Percentiles rank a stretch among this genome's conserved stretches.
These are phyloP conservation scores for Pseudogymnoascus pannorum DNA, from an alignment of 2,329 filamentous ascomycete genomes.

Conservation along the genomic window DNA sequence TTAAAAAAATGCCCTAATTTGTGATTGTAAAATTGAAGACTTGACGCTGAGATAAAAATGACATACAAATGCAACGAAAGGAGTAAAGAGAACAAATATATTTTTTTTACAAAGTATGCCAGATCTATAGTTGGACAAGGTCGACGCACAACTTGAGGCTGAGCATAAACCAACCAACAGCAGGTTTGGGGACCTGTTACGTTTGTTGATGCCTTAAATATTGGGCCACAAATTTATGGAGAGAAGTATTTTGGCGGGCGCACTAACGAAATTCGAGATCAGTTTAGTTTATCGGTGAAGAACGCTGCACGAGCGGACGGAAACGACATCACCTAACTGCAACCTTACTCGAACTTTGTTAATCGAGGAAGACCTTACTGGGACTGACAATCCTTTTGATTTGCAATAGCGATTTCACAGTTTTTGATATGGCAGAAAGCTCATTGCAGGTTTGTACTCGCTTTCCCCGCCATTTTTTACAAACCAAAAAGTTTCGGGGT, in stretches of 20 bases:
- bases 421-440: constrained; percentile 27
- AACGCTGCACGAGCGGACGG: constrained; percentile 2
- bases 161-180: neutral
- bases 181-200: neutral
- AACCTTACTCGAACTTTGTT: constrained; percentile 2
- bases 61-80: neutral
- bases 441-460: constrained; percentile 25
- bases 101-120: neutral
- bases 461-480: constrained; percentile 19
- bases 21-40: neutral
- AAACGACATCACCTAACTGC: constrained; percentile 1
- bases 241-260: neutral
- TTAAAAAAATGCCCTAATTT: neutral
- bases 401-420: constrained; percentile 7
- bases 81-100: neutral
- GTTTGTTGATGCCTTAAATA: neutral
- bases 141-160: neutral
- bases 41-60: neutral
- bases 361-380: neutral
- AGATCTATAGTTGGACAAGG: neutral
- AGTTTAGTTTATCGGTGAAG: constrained; percentile 8
- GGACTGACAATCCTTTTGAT: neutral
- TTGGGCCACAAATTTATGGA: neutral
- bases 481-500: neutral
- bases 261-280: constrained; percentile 10